These are phyloP conservation scores for Xylaria curta DNA, from an alignment of 495 filamentous ascomycete genomes.

Conservation along the genomic window DNA sequence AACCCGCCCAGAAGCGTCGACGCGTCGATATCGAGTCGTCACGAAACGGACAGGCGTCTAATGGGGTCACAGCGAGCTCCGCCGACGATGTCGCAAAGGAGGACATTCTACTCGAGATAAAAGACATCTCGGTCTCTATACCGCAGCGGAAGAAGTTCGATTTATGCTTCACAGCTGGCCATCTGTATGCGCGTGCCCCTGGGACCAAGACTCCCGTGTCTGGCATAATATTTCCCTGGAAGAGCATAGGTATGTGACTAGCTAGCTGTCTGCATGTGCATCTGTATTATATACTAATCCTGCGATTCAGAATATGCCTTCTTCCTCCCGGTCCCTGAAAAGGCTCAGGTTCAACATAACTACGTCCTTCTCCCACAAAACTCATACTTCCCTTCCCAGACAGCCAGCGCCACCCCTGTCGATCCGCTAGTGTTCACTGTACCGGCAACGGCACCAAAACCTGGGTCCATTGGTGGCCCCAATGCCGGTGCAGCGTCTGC, in stretches of 20 bases:
- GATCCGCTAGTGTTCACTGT: conserved; percentile 90
- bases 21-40: conserved; percentile 53
- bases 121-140: conserved; percentile 76
- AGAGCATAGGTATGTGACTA: conserved; percentile 71
- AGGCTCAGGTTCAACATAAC: conserved; percentile 84
- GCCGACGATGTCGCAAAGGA: conserved; percentile 51
- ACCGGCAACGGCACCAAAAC: conserved; percentile 72
- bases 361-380: conserved; percentile 84
- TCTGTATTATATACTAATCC: conserved; percentile 32
- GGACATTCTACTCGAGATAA: conserved; percentile 63
- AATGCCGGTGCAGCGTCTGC: conserved; percentile 53
- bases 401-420: conserved; percentile 35
- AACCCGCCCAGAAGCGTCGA: conserved; percentile 56
- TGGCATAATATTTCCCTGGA: conserved; percentile 68
- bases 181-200: conserved; percentile 71
- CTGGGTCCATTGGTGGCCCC: conserved; percentile 55
- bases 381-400: conserved; percentile 56
- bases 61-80: conserved; percentile 30
- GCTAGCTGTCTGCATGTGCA: too few relatives aligned
- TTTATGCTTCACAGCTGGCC: conserved; percentile 71
- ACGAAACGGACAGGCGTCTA: conserved; percentile 36
- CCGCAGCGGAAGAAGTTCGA: conserved; percentile 93
- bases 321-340: conserved; percentile 90
- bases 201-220: conserved; percentile 70
- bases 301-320: conserved; percentile 68